Evolutionary conservation across 1,284 basidiomycete genomes (phyloP).

Genomic region (Cryptococcus sp.): DNA sequence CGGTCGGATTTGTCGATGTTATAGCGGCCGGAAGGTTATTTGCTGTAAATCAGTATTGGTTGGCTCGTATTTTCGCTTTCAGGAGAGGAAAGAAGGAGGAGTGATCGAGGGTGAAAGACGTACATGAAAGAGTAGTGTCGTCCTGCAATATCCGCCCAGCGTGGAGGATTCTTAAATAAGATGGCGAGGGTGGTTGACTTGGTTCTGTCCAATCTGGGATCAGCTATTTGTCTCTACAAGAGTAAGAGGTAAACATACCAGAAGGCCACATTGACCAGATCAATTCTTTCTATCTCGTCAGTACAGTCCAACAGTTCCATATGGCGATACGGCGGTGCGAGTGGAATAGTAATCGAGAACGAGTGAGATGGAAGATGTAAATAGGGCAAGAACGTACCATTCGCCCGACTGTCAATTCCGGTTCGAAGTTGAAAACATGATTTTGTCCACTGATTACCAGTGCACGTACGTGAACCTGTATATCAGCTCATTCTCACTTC

Average conservation of each 20-base stretch:
- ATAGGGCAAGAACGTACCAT: conserved; percentile 43
- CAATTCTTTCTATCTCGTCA: conserved; percentile 59
- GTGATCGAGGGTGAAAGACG: conserved; percentile 40
- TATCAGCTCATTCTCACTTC: too few relatives aligned
- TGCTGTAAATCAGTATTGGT: conserved; percentile 17
- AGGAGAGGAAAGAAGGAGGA: background rate
- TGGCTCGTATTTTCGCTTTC: too few relatives aligned
- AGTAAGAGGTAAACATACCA: conserved; percentile 52
- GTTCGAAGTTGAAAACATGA: conserved; percentile 71
- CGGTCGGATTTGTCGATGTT: conserved; percentile 54
- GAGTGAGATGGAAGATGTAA: too few relatives aligned
- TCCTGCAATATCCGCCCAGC: conserved; percentile 79
- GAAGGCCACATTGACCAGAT: conserved; percentile 78
- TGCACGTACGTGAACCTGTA: conserved; percentile 65
- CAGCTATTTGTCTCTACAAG: conserved; percentile 1
- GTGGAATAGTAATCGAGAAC: too few relatives aligned
- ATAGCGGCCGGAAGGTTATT: conserved; percentile 39
- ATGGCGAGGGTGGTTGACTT: conserved; percentile 66
- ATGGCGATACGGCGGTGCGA: too few relatives aligned
- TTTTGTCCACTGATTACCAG: conserved; percentile 69
- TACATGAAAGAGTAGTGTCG: conserved; percentile 69
- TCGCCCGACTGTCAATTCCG: conserved; percentile 68
- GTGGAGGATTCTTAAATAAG: conserved; percentile 70
- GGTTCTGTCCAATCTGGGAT: conserved; percentile 66
- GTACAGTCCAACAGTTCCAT: background rate